A percentile compares a stretch with the other conserved stretches of the same genome.
These are phyloP conservation scores for Puccinia hordei DNA, from an alignment of 1,284 basidiomycete species.

Conservation along the genomic window DNA sequence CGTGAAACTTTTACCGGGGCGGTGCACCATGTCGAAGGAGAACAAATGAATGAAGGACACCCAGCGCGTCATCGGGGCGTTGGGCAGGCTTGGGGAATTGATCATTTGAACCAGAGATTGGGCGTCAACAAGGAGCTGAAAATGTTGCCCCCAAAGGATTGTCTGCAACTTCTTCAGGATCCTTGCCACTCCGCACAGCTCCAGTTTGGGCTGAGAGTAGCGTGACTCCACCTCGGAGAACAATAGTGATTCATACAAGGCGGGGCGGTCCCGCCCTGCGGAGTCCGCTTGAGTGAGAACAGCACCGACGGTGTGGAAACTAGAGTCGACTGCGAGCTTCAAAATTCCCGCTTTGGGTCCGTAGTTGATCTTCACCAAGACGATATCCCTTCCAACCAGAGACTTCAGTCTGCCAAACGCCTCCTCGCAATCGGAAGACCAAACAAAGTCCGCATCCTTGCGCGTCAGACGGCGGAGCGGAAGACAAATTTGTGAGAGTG, in stretches of 20 bases:
- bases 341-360: background rate
- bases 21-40: constrained; percentile 20
- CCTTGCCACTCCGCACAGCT: constrained; percentile 35
- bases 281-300: background rate
- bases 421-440: background rate
- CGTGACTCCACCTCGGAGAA: constrained; percentile 25
- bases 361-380: background rate
- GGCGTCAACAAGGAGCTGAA: constrained; percentile 34
- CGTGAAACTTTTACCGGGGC: constrained; percentile 9
- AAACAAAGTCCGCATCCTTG: background rate
- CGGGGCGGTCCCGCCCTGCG: background rate
- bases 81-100: background rate
- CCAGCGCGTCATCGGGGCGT: constrained; percentile 8
- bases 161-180: constrained; percentile 25
- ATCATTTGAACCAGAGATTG: constrained; percentile 39
- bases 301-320: background rate
- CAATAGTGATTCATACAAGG: background rate
- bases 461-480: background rate
- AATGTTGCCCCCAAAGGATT: constrained; percentile 20
- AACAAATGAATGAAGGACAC: constrained; percentile 29
- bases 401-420: background rate
- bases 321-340: constrained; percentile 6
- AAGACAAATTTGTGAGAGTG: background rate
- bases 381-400: background rate
- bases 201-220: constrained; percentile 45